Evolutionary conservation across 164 flowering plant genomes (phyloP).

Genomic region (Vitis rupestris): DNA sequence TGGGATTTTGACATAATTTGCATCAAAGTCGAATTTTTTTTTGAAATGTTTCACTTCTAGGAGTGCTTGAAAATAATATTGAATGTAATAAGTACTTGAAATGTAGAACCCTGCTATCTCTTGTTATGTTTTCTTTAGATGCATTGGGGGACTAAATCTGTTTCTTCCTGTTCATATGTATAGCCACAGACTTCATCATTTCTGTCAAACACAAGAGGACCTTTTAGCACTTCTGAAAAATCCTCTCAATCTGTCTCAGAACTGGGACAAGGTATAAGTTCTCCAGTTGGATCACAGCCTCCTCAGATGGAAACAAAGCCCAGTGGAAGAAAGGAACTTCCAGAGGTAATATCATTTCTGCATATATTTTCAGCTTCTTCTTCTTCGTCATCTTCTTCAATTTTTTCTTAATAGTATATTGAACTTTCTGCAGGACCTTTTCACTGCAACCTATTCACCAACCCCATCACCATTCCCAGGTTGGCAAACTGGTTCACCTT

Average conservation of each 20-base stretch:
- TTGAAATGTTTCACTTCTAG: too few relatives aligned
- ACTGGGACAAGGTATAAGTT: constrained; percentile 16
- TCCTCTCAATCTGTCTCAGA: constrained; percentile 19
- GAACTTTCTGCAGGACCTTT: constrained; percentile 45
- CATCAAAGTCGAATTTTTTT: background rate
- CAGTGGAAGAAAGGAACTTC: constrained; percentile 47
- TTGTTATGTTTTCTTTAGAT: too few relatives aligned
- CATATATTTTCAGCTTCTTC: background rate
- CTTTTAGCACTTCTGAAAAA: constrained; percentile 23
- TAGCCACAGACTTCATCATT: constrained; percentile 41
- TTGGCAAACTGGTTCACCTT: constrained; percentile 38
- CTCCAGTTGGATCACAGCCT: constrained; percentile 21
- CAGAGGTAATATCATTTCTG: constrained; percentile 25
- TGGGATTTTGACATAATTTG: background rate
- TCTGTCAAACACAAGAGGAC: constrained; percentile 32
- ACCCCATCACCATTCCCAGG: constrained; percentile 21
- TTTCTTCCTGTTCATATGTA: constrained; percentile 4
- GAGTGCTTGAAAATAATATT: too few relatives aligned
- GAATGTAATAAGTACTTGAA: too few relatives aligned
- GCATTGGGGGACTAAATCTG: background rate
- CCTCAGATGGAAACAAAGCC: constrained; percentile 19
- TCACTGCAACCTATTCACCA: constrained; percentile 31
- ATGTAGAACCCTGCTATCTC: too few relatives aligned
- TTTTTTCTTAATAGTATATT: background rate
- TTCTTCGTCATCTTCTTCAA: background rate